Evolutionary conservation across 306 rosid genomes (phyloP).

Genomic region (Malus sieversii): DNA sequence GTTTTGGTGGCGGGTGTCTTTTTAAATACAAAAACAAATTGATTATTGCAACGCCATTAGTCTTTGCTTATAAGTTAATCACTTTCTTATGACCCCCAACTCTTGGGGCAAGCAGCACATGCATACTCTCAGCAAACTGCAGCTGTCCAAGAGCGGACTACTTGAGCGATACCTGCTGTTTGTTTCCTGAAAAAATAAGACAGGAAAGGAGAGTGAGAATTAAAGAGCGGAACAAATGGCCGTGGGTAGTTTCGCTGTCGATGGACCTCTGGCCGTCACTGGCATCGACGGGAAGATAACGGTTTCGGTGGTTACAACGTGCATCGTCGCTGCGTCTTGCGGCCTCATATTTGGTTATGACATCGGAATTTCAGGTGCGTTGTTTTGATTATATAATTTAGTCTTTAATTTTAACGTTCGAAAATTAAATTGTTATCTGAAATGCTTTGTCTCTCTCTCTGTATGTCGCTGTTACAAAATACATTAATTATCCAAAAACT

Average conservation of each 20-base stretch:
- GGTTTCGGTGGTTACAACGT: slow-evolving; percentile 41
- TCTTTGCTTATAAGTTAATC: background rate
- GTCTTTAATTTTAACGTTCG: background rate
- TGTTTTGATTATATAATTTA: background rate
- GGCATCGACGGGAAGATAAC: slow-evolving; percentile 41
- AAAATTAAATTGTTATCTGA: background rate
- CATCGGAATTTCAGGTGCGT: slow-evolving; percentile 54
- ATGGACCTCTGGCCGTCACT: slow-evolving; percentile 3
- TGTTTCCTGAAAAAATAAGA: background rate
- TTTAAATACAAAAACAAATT: background rate
- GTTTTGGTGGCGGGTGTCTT: background rate
- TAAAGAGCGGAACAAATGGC: slow-evolving; percentile 30
- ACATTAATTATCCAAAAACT: background rate
- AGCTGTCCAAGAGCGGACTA: background rate
- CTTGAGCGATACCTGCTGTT: background rate
- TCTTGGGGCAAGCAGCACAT: background rate
- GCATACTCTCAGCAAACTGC: background rate
- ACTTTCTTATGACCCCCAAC: background rate
- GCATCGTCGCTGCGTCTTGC: slow-evolving; percentile 65
- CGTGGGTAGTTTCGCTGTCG: slow-evolving; percentile 36
- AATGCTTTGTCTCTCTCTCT: no score
- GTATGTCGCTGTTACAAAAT: background rate
- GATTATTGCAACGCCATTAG: background rate
- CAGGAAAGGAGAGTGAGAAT: background rate
- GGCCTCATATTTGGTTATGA: slow-evolving; percentile 72